Percentiles rank a stretch among this genome's conserved stretches.
These are phyloP conservation scores for Alnus glutinosa DNA, from an alignment of 306 rosid genomes.

Conservation along the genomic window DNA sequence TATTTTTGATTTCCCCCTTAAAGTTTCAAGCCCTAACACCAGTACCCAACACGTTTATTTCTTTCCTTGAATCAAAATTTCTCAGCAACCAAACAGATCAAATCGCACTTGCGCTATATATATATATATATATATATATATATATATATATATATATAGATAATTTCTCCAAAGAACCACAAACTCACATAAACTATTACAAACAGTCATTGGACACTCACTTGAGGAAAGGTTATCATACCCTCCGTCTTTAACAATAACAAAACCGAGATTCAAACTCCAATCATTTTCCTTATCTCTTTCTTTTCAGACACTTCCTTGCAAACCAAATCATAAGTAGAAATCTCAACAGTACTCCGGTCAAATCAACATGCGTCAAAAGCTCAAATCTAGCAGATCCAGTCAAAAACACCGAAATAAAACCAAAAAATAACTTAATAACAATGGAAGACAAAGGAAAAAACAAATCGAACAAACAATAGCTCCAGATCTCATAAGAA, in stretches of 20 bases:
- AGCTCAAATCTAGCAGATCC: conserved; percentile 10
- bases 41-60: background rate
- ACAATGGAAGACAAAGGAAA: background rate
- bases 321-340: conserved; percentile 3
- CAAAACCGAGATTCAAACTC: background rate
- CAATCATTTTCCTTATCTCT: background rate
- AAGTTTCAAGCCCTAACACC: background rate
- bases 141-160: background rate
- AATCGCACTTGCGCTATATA: background rate
- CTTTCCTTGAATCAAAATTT: background rate
- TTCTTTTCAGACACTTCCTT: background rate
- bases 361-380: conserved; percentile 12
- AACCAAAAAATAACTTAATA: background rate
- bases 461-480: background rate
- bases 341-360: background rate
- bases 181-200: background rate
- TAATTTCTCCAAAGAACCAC: background rate
- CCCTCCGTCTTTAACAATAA: background rate
- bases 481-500: conserved; percentile 22
- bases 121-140: too few species aligned
- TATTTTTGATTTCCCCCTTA: background rate
- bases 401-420: background rate
- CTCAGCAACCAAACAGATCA: conserved; percentile 23
- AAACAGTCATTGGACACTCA: background rate
- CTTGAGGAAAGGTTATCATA: background rate